A percentile compares a stretch with the other conserved stretches of the same genome.
phyloP scores from a whole-genome alignment of 768 basidiomycete species.

The Termitomyces sp. region DNA sequence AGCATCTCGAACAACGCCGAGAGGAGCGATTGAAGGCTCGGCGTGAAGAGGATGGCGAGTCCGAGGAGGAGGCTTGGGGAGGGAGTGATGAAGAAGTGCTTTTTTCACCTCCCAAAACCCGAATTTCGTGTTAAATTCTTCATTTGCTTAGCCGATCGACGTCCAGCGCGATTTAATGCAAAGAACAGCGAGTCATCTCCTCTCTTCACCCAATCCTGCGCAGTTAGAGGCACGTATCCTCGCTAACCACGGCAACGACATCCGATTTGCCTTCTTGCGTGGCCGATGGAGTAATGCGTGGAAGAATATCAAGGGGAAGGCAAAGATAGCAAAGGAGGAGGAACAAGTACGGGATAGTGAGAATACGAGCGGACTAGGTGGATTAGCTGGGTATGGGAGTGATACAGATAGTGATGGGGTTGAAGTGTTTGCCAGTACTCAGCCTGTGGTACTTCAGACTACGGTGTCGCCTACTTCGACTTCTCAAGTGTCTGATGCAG shows the following conservation, averaged over 20 bases:
- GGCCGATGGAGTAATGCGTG: conserved; percentile 73
- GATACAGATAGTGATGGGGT: conserved; percentile 36
- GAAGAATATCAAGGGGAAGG: conserved; percentile 50
- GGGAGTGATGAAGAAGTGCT: conserved; percentile 69
- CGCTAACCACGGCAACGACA: conserved; percentile 78
- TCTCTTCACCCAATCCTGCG: conserved; percentile 70
- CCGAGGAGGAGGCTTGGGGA: conserved; percentile 47
- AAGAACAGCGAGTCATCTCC: conserved; percentile 68
- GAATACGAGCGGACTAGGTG: conserved; percentile 36
- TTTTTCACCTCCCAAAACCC: not conserved
- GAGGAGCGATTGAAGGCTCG: conserved; percentile 68
- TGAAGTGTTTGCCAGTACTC: not conserved
- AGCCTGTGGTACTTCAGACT: not conserved
- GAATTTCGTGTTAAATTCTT: not conserved
- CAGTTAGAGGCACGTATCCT: conserved; percentile 88
- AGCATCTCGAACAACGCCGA: conserved; percentile 53
- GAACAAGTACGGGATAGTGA: conserved; percentile 23
- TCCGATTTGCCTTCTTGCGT: conserved; percentile 76
- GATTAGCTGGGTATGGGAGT: conserved; percentile 58
- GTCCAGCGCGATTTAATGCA: conserved; percentile 63
- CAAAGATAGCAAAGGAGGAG: conserved; percentile 27
- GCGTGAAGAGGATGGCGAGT: conserved; percentile 36
- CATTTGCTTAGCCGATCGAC: conserved; percentile 50
- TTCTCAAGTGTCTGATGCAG: conserved; percentile 7
- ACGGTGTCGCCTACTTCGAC: not conserved